Evolutionary conservation across 345 rosid genomes (phyloP), one percentile per base, ranked within the genome.

Genomic region (Limnanthes douglasii): DNA sequence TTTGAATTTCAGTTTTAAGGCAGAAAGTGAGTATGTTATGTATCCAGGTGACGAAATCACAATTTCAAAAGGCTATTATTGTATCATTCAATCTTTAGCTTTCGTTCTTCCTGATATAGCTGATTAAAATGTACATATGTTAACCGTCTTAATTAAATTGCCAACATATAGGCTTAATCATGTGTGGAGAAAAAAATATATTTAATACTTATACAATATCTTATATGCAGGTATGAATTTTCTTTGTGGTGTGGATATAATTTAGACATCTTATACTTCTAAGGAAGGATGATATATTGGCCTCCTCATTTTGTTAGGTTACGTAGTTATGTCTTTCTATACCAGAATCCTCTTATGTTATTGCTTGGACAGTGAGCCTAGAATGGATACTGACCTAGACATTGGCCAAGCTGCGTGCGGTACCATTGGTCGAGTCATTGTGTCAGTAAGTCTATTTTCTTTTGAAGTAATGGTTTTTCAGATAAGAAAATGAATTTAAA

Each of bases 361-460:
- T 43, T 88, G 95, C 41, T 59, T 88, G 45, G 97, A 88, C 45
- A 83, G 93, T 48, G 68, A 70, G 53, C 95, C 93, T 0, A 93
- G 73, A n/a, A 63, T 88, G n/a, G 78, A 72, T 58, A 88, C 97
- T 33, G 83, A 83, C 59, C 97, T 95, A 0, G 97, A 88, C 46
- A 76, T 88, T 22, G 97, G 97, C 35, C 86, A 83, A 41, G 95
- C 90, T 1, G 97, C 97, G 8, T 88, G 76, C 47, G 97, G 97
- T 0, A 54, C 74, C 0, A 32, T 43, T 0, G 97, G 97, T 18
- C 63, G 97, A 18, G 37, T 79, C 21, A 70, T 54, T 48, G 59
- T 76, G 54, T 88, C 97, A 8, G 97, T 86, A 65, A 53, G 66
- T 54, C n/a, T n/a, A n/a, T n/a, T n/a, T n/a, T n/a, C n/a, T n/a